Base-by-base conservation (phyloP, 1,284 basidiomycete genomes). In the Tausonia pullulans region DNA sequence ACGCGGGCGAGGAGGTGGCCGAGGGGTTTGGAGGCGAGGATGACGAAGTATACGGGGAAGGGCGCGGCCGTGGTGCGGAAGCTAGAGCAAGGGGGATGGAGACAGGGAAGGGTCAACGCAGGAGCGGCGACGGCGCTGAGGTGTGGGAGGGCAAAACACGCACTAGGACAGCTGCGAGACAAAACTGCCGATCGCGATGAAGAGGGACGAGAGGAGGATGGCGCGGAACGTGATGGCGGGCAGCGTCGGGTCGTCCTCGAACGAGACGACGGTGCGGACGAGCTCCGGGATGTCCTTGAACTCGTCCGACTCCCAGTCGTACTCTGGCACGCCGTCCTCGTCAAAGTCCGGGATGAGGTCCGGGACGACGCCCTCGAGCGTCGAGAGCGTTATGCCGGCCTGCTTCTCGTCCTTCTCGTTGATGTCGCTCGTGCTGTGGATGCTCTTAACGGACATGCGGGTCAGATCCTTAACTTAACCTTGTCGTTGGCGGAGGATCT, bases 21-120 rank as follows among this genome's bases (percentile, higher is more conserved):
- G n/a, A 69, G 62, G 3, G 66, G 68, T 6, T 60, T 39, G 1
- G 67, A 68, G 9, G 65, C 69, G 11, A 68, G 64, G 50, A 67
- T 67, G 61, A 68, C 68, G 54, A 70, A 67, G 65, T 67, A 69
- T 27, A 68, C 66, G 2, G 67, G 66, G 68, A 70, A 69, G 5
- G 61, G 65, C 0, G 68, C 67, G 44, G 55, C 58, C 14, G 68
- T 68, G 9, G 67, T 68, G n/a, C 69, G 62, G 58, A 69, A 70
- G 49, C 66, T 67, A 16, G 48, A 41, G 6, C 2, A 59, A n/a
- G 9, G 45, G 8, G 27, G 56, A 48, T n/a, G 27, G 51, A 53
- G 51, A 5, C n/a, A 57, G 55, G n/a, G 16, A 43, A 43, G 40
- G 55, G 55, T 57, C 55, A 57, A 39, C 11, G 11, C 55, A 57